Evolutionary conservation across 495 filamentous ascomycete species (phyloP).

Genomic region (Pyrenopolyporus hunteri): DNA sequence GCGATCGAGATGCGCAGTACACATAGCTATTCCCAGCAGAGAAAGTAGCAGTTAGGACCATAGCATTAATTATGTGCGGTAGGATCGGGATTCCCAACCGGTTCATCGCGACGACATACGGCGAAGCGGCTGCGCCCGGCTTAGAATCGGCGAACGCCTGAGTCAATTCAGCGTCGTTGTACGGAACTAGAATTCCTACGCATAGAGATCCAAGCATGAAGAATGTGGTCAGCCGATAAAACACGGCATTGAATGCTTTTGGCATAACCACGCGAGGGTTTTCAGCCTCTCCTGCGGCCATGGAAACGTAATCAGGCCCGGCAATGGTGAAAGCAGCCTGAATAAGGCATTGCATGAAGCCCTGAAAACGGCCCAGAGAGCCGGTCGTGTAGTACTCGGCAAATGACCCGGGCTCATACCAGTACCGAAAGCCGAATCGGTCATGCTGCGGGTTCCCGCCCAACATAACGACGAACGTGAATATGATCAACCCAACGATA

Average conservation of each 20-base stretch:
- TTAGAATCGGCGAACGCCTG: conserved; percentile 54
- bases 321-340: conserved; percentile 73
- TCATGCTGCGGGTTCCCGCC: conserved; percentile 69
- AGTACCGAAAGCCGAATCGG: conserved; percentile 71
- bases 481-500: conserved; percentile 65
- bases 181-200: conserved; percentile 66
- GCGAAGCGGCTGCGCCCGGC: conserved; percentile 68
- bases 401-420: conserved; percentile 72
- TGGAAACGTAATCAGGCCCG: conserved; percentile 75
- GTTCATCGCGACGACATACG: conserved; percentile 80
- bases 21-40: conserved; percentile 79
- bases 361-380: conserved; percentile 64
- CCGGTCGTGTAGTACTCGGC: conserved; percentile 63
- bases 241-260: conserved; percentile 70
- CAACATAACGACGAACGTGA: conserved; percentile 72
- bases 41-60: conserved; percentile 70
- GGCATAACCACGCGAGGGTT: conserved; percentile 66
- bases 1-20: conserved; percentile 71
- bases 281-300: conserved; percentile 72
- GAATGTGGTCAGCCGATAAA: conserved; percentile 69
- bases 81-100: conserved; percentile 65
- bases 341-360: conserved; percentile 69
- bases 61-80: conserved; percentile 74
- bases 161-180: conserved; percentile 53
- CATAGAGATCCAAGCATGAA: conserved; percentile 70